phyloP scores from a whole-genome alignment of 1,139 yeast species.

The Debaryomycetaceae sp. region DNA sequence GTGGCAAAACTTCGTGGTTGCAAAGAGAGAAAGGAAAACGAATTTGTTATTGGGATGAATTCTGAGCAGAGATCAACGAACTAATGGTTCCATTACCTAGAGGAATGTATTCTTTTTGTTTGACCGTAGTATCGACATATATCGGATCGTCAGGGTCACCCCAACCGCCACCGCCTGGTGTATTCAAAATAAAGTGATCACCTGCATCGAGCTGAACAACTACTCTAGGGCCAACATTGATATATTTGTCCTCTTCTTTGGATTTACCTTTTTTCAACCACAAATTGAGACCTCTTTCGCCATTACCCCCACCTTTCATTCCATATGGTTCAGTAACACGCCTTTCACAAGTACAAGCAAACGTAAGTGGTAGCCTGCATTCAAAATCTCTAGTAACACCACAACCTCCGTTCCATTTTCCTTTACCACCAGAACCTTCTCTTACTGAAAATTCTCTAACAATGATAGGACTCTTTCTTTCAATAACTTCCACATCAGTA shows the following conservation, averaged over 20 bases:
- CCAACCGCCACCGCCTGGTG: slow-evolving; percentile 59
- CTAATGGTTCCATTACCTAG: too few relatives aligned
- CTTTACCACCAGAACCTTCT: slow-evolving; percentile 33
- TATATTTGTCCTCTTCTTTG: neutral
- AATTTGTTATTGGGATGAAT: too few relatives aligned
- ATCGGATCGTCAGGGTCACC: too few relatives aligned
- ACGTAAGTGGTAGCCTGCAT: slow-evolving; percentile 15
- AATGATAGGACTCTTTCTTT: slow-evolving; percentile 34
- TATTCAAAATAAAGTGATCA: slow-evolving; percentile 40
- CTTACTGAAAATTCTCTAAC: slow-evolving; percentile 28
- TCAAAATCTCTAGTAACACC: slow-evolving; percentile 21
- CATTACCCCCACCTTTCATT: slow-evolving; percentile 15
- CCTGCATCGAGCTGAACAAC: slow-evolving; percentile 25
- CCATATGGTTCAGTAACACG: slow-evolving; percentile 21
- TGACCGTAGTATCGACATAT: too few relatives aligned
- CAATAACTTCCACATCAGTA: slow-evolving; percentile 41
- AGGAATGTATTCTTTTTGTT: too few relatives aligned
- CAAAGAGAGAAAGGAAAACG: too few relatives aligned
- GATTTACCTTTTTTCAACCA: neutral
- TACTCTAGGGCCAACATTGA: slow-evolving; percentile 19
- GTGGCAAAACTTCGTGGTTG: too few relatives aligned
- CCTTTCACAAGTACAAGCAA: slow-evolving; percentile 42
- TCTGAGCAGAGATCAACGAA: too few relatives aligned
- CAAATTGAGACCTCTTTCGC: neutral
- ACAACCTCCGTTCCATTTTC: slow-evolving; percentile 36